Percentiles rank a stretch among this genome's conserved stretches.
These are phyloP conservation scores for Hypoxylon subgilvum DNA, from an alignment of 495 filamentous ascomycete species.

Conservation along the genomic window DNA sequence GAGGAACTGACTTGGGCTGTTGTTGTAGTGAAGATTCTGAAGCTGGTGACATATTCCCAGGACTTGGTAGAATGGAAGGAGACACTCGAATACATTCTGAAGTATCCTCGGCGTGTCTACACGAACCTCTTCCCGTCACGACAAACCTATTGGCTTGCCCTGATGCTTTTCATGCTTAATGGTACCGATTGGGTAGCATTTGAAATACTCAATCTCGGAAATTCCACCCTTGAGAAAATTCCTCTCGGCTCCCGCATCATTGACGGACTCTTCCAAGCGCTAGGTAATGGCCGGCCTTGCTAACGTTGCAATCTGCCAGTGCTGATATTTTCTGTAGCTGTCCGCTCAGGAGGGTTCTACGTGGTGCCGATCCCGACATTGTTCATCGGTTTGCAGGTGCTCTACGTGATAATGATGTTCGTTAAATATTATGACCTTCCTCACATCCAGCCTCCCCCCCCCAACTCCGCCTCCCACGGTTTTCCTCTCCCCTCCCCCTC, in stretches of 20 bases:
- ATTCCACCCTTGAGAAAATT: slow-evolving; percentile 63
- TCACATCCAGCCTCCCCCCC: neutral
- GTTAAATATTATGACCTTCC: neutral
- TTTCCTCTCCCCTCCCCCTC: too few species aligned
- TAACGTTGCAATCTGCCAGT: neutral
- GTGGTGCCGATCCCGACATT: slow-evolving; percentile 74
- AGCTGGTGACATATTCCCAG: slow-evolving; percentile 33
- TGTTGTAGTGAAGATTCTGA: slow-evolving; percentile 37
- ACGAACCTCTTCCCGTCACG: slow-evolving; percentile 80
- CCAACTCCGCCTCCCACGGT: slow-evolving; percentile 20
- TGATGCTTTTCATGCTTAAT: slow-evolving; percentile 75
- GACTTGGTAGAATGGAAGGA: slow-evolving; percentile 53
- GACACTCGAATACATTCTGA: slow-evolving; percentile 80
- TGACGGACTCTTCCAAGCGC: slow-evolving; percentile 83
- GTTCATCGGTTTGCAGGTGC: slow-evolving; percentile 73
- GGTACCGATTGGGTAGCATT: slow-evolving; percentile 82
- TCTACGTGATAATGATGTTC: slow-evolving; percentile 90
- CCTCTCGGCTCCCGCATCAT: slow-evolving; percentile 66
- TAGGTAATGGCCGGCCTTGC: slow-evolving; percentile 45
- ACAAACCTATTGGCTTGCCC: slow-evolving; percentile 81
- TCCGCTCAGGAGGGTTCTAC: slow-evolving; percentile 84
- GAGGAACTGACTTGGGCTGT: neutral
- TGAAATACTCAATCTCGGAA: slow-evolving; percentile 78
- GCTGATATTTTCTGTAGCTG: slow-evolving; percentile 53
- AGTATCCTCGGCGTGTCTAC: slow-evolving; percentile 79